Evolutionary conservation across 2,329 filamentous ascomycete genomes (phyloP), one percentile per base, ranked within the genome.

Genomic region (Fusarium fujikuroi): DNA sequence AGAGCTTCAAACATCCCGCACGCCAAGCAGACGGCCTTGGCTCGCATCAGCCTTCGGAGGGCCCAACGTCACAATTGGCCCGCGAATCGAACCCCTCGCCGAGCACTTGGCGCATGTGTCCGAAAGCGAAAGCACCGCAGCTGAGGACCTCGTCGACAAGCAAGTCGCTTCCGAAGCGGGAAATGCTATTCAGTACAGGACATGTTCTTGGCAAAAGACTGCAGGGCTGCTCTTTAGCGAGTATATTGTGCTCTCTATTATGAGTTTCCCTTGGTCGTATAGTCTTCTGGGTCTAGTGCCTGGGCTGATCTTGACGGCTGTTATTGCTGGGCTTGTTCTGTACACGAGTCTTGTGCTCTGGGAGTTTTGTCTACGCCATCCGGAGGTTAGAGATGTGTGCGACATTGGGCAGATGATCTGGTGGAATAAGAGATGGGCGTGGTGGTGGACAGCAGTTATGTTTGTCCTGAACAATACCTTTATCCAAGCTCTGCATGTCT

Each of bases 251-350:
- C 84, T 97, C 83, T 79, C 89, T 66, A 97, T 97, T 79, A 97
- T 97, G 94, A 96, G 93, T 52, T 97, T 97, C 76, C 95, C 95
- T 0, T 97, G 93, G 88, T 97, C 94, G 0, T 97, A 97, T 83
- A 93, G 93, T 46, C 84, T 95, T 34, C 88, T 98, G 18, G 95
- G 95, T 9, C 88, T 97, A 16, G 93, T 97, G 2, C 95, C 95
- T 0, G 95, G 86, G 25, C 81, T 97, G 62, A 95, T 97, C 70
- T 80, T 97, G 79, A 97, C 95, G 0, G 86, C 92, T 5, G 89
- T 95, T 36, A 88, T 96, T 63, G 94, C 95, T 30, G 87, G 84
- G 7, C 81, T 95, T 30, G 95, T 97, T 2, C 85, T 96, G 4
- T 97, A 97, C 81, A 97, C 95, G 5, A 83, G 80, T 63, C 75